Base-by-base conservation (phyloP, 352 stramenopile species). In the Elongisporangium undulatum region DNA sequence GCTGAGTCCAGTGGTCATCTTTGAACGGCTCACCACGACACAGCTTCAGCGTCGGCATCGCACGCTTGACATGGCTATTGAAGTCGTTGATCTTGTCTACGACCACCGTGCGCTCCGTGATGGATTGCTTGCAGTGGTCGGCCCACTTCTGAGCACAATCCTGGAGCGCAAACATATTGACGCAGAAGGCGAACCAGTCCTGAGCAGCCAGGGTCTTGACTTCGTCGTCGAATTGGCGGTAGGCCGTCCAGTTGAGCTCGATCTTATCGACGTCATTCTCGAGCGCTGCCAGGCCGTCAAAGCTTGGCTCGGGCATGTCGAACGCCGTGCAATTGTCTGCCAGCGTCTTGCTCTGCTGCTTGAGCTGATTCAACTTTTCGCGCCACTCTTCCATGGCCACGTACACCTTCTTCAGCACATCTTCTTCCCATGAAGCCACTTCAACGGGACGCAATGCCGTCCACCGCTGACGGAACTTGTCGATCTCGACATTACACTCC, bases 1-100 rank as follows among this genome's bases (percentile, higher is more conserved):
- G 78, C 59, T 96, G 85, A 0, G 80, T 94, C 95, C 95, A 98
- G 67, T 98, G 95, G 61, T 98, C 95, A 57, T 98, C 94, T 61
- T 98, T 98, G 69, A 98, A 98, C 16, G 92, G 87, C 55, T 98
- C 94, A 15, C 95, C 92, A 4, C 91, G 80, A 62, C 91, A 98
- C 48, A 98, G 89, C 68, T 98, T 98, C 22, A 98, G 81, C 3
- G 88, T 82, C 0, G 94, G 93, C 71, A 97, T 93, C 0, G 90
- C 84, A 51, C 86, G 77, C 72, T 96, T 96, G 41, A 98, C 87
- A 38, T 75, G 74, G 3, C 80, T 89, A 19, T 83, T 67, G 61
- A 97, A 89, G 19, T 92, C 82, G 17, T 79, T 63, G 41, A 96
- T 85, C 58, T 90, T 84, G 24, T 92, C 79, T 16, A 89, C 74